Conservation (phyloP, 106 monocot genomes). For the Allium sativum region DNA sequence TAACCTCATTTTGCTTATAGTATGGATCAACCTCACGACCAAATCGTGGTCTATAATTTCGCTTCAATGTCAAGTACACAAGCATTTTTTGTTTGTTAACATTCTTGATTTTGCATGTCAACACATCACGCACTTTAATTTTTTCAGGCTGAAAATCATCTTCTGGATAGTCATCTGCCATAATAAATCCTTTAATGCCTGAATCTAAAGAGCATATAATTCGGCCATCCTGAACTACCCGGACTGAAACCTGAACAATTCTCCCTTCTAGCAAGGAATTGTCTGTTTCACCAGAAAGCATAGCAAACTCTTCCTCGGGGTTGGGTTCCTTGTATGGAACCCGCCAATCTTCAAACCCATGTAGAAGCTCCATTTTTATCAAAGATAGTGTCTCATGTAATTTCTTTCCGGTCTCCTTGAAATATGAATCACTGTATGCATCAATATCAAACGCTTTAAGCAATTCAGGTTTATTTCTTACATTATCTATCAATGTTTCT, state of each 20-base stretch:
- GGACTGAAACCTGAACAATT: conserved; percentile 72
- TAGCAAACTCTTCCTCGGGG: conserved; percentile 68
- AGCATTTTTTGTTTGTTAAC: conserved; percentile 52
- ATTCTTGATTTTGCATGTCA: conserved; percentile 72
- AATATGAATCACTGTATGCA: conserved; percentile 46
- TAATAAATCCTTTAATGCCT: conserved; percentile 66
- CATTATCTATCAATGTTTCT: conserved; percentile 76
- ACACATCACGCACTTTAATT: conserved; percentile 71
- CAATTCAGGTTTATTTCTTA: conserved; percentile 50
- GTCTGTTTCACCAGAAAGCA: conserved; percentile 94
- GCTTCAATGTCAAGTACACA: conserved; percentile 64
- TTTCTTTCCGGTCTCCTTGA: conserved; percentile 13
- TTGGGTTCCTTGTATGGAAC: conserved; percentile 50
- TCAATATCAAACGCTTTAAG: conserved; percentile 58
- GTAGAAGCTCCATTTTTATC: conserved; percentile 78
- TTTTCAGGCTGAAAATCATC: conserved; percentile 29
- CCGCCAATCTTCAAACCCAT: conserved; percentile 81
- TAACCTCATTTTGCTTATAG: conserved; percentile 38
- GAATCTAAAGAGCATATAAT: conserved; percentile 64
- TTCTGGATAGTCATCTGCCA: conserved; percentile 63
- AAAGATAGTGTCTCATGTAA: conserved; percentile 63
- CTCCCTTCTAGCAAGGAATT: conserved; percentile 77
- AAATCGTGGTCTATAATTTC: conserved; percentile 29
- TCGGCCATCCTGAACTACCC: conserved; percentile 58
- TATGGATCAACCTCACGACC: conserved; percentile 33